Conservation (phyloP, 805 yeast genomes). For the Candida endomychidarum region DNA sequence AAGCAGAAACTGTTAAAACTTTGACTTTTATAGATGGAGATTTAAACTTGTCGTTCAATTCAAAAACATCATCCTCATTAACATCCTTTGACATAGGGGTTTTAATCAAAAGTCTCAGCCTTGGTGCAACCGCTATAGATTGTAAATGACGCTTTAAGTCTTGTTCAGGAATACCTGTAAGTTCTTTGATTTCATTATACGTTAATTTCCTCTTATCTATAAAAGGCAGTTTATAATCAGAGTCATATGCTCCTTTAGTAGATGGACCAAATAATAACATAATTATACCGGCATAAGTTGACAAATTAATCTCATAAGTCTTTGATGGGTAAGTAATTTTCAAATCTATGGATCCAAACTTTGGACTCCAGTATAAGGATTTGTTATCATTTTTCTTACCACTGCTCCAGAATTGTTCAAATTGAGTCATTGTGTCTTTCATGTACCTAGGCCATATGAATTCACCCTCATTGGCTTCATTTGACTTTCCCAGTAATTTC, state of each 20-base stretch:
- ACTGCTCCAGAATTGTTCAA: slow-evolving; percentile 43
- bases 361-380: slow-evolving; percentile 70
- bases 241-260: slow-evolving; percentile 24
- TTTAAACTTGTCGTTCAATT: slow-evolving; percentile 66
- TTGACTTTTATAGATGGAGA: slow-evolving; percentile 69
- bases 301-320: slow-evolving; percentile 76
- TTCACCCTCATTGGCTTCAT: no score
- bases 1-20: slow-evolving; percentile 62
- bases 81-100: slow-evolving; percentile 75
- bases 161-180: slow-evolving; percentile 68
- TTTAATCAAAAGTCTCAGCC: slow-evolving; percentile 72
- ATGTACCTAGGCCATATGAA: slow-evolving; percentile 42
- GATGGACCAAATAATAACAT: slow-evolving; percentile 63
- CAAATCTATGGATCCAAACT: slow-evolving; percentile 80
- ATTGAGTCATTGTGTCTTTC: slow-evolving; percentile 34
- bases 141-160: slow-evolving; percentile 78
- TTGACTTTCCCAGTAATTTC: slow-evolving; percentile 22
- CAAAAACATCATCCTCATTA: slow-evolving; percentile 59
- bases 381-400: slow-evolving; percentile 42
- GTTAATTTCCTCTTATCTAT: slow-evolving; percentile 57
- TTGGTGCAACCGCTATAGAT: slow-evolving; percentile 82
- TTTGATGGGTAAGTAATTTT: slow-evolving; percentile 65
- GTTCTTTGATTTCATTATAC: slow-evolving; percentile 57
- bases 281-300: slow-evolving; percentile 78
- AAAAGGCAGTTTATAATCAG: slow-evolving; percentile 36